Percentiles rank a stretch among this genome's conserved stretches.
These are phyloP conservation scores for Digitaria exilis DNA, from an alignment of 202 grass and related monocot species.

Conservation along the genomic window DNA sequence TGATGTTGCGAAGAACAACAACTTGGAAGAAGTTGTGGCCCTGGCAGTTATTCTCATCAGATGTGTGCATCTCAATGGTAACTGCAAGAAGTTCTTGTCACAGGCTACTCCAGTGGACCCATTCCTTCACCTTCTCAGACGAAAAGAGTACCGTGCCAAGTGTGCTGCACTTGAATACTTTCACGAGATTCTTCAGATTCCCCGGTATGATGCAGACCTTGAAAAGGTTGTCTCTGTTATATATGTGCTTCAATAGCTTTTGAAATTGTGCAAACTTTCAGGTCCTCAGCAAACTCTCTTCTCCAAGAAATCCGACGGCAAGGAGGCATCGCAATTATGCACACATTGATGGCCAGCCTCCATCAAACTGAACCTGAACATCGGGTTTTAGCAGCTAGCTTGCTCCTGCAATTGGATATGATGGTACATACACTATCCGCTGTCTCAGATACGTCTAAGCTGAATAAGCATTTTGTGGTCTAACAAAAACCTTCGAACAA, in stretches of 20 bases:
- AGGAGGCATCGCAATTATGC: constrained; percentile 75
- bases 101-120: constrained; percentile 92
- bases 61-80: constrained; percentile 75
- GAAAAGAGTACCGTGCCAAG: constrained; percentile 67
- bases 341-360: constrained; percentile 73
- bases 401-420: constrained; percentile 90
- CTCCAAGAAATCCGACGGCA: constrained; percentile 72
- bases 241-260: constrained; percentile 25
- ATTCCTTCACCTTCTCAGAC: constrained; percentile 86
- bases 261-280: constrained; percentile 45
- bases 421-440: constrained; percentile 60
- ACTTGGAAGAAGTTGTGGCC: constrained; percentile 83
- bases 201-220: constrained; percentile 58
- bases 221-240: constrained; percentile 9
- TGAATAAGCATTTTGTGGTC: constrained; percentile 20
- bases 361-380: constrained; percentile 82
- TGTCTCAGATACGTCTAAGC: constrained; percentile 8
- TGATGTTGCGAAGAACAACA: constrained; percentile 78
- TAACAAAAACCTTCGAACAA: neutral
- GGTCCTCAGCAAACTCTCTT: constrained; percentile 72
- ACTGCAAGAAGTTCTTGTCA: constrained; percentile 98
- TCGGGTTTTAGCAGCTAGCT: constrained; percentile 80
- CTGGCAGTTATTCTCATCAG: constrained; percentile 92
- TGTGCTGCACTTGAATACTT: constrained; percentile 91
- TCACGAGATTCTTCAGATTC: constrained; percentile 92